Evolutionary conservation across 495 filamentous ascomycete species (phyloP).

Genomic region (Acidiella bohemica): DNA sequence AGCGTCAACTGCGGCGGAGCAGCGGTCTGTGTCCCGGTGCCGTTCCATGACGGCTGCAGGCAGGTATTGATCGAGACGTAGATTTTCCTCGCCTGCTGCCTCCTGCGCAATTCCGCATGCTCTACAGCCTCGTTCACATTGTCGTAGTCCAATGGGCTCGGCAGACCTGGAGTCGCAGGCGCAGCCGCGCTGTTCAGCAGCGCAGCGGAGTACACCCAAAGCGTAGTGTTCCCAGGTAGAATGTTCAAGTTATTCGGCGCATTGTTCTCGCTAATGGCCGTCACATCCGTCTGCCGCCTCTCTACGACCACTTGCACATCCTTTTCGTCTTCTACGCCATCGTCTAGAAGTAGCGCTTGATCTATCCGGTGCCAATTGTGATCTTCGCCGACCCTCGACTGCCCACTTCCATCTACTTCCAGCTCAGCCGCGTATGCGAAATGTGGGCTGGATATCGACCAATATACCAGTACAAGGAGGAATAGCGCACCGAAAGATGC

Average conservation of each 20-base stretch:
- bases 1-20: slow-evolving; percentile 58
- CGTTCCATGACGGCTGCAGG: slow-evolving; percentile 46
- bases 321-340: slow-evolving; percentile 11
- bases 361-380: slow-evolving; percentile 36
- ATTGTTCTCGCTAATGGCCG: slow-evolving; percentile 48
- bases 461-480: slow-evolving; percentile 41
- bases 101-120: slow-evolving; percentile 10
- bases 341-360: slow-evolving; percentile 21
- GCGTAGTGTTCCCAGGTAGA: slow-evolving; percentile 41
- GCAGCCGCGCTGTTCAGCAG: slow-evolving; percentile 30
- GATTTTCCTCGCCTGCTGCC: slow-evolving; percentile 31
- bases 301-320: slow-evolving; percentile 16
- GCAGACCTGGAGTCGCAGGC: slow-evolving; percentile 28
- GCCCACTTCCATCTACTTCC: slow-evolving; percentile 17
- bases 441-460: slow-evolving; percentile 40
- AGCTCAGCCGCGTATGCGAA: slow-evolving; percentile 48
- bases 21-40: slow-evolving; percentile 8
- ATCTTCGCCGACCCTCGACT: slow-evolving; percentile 29
- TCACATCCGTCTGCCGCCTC: slow-evolving; percentile 4
- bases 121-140: slow-evolving; percentile 10
- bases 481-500: slow-evolving; percentile 47
- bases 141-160: too few species aligned
- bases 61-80: slow-evolving; percentile 77
- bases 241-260: slow-evolving; percentile 41
- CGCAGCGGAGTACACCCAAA: slow-evolving; percentile 40